Base-by-base conservation (phyloP, 257 asterid genomes). In the Lycium ferocissimum region DNA sequence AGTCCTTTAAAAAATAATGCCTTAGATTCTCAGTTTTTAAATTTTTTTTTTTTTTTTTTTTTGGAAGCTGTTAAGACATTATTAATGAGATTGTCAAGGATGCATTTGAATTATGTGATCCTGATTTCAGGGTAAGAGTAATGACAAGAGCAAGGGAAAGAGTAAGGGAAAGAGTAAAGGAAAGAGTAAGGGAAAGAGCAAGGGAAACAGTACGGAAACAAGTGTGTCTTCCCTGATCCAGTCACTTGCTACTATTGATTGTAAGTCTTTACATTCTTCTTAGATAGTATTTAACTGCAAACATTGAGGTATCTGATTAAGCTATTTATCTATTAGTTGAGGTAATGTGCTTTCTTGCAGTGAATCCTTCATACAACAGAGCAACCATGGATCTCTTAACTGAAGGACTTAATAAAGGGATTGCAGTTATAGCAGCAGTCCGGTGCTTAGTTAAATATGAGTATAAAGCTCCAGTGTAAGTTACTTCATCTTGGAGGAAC, bases 391-490 rank as follows among this genome's bases (percentile, higher is more conserved):
- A 93, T 89, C 63, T 83, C 83, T 88, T 95, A 81, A 51, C 73
- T 82, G 94, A 89, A 89, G 99, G 98, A 79, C 91, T 91, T 38
- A 95, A 93, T 88, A 92, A 92, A 92, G 93, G 90, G 86, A 91
- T 89, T 80, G 95, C 97, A 5, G 85, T 93, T 66, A 88, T 92
- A 43, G 99, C 95, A 83, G 92, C 88, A 85, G 95, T 94, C 84
- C 26, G 93, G 53, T 88, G 86, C 89, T 91, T 88, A 83, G 88
- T 94, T 66, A 89, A 89, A 85, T 95, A 94, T 43, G 93, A 89
- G 61, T 89, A 87, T 87, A 89, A 86, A 84, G 90, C 84, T 5
- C 98, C 98, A 61, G 86, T 89, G 99, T 95, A 86, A 91, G 99
- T 90, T 79, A 84, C 85, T 45, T 79, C 54, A 83, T 65, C 82